Evolutionary conservation across 2,329 filamentous ascomycete species (phyloP), one percentile per base, ranked within the genome.

Genomic region (Talaromyces piceae): DNA sequence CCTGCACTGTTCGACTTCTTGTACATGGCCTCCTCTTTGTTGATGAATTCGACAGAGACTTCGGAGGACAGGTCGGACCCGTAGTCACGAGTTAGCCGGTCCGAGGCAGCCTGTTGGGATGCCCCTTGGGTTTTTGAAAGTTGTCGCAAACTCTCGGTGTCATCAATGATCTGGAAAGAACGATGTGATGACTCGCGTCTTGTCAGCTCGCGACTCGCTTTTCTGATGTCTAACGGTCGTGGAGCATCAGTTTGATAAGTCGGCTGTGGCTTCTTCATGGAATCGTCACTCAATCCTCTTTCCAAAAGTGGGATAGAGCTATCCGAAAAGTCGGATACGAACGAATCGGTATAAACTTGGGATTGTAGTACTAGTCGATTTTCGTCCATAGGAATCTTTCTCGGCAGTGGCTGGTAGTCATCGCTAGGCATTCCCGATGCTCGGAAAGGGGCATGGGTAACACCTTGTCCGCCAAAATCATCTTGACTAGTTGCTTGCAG

Each of bases 281-380:
- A 74, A 13, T 76, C 71, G 45, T 77, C 66, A 27, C 63, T 66
- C 44, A 73, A 55, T 5, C 79, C 86, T 46, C 86, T 80, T 54
- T 91, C 85, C 11, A 94, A 76, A 6, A 93, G 76, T 3, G 89
- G 88, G 28, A 84, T 82, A 0, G 87, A 91, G 33, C 81, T 84
- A 63, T 89, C 90, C 0, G 87, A 91, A 46, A 84, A 82, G 25
- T 81, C 78, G 0, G 88, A 90, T 12, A 81, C 77, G 23, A 73
- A 66, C 2, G 72, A 73, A 41, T 67, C 67, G 8, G 68, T 68
- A 41, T 70, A 67, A n/a, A 67, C 61, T 13, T 66, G 61, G 25
- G 63, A 64, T 20, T 63, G 63, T 16, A 62, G 57, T 28, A 62
- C 55, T 39, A 61, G 58, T n/a, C 56, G 59, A 9, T 57, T 20